A percentile compares a stretch with the other conserved stretches of the same genome.
phyloP scores from a whole-genome alignment of 176 grass and related monocot species.

The Cenchrus purpureus region DNA sequence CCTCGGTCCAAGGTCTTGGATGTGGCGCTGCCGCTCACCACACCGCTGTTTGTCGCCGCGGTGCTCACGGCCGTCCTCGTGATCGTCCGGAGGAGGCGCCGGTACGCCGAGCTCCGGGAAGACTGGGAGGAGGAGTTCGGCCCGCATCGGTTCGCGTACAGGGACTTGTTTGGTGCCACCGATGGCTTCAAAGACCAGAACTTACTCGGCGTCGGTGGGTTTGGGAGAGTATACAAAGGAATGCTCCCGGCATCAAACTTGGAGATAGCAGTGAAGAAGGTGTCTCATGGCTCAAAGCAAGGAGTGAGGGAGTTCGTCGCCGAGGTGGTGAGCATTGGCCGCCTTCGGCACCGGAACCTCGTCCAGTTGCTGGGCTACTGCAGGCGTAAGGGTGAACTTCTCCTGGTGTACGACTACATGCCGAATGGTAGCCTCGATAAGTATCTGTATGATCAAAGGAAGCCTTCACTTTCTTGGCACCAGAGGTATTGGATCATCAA shows the following conservation, averaged over 20 bases:
- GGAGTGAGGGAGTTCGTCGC: conserved; percentile 41
- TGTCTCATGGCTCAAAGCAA: conserved; percentile 44
- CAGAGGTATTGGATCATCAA: conserved; percentile 19
- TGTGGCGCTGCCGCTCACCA: conserved; percentile 1
- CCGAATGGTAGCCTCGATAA: conserved; percentile 53
- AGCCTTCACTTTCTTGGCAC: neutral
- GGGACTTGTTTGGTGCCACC: conserved; percentile 45
- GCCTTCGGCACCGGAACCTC: conserved; percentile 45
- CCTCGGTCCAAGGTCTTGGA: conserved; percentile 26
- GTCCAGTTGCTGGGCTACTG: conserved; percentile 48
- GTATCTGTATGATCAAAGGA: neutral
- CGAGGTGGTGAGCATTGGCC: conserved; percentile 48
- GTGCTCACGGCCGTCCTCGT: neutral
- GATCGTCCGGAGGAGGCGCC: neutral
- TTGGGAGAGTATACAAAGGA: conserved; percentile 45
- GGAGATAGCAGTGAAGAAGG: conserved; percentile 38
- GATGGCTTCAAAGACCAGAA: conserved; percentile 37
- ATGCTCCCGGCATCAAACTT: neutral
- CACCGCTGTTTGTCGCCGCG: neutral
- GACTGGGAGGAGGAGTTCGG: conserved; percentile 53
- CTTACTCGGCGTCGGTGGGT: conserved; percentile 37
- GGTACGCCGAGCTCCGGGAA: conserved; percentile 43
- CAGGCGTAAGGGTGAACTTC: conserved; percentile 11
- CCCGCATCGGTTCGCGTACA: conserved; percentile 51
- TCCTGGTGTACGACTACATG: conserved; percentile 58